Conservation (phyloP, 352 stramenopile species). For the Pythium rhizo-oryzae region DNA sequence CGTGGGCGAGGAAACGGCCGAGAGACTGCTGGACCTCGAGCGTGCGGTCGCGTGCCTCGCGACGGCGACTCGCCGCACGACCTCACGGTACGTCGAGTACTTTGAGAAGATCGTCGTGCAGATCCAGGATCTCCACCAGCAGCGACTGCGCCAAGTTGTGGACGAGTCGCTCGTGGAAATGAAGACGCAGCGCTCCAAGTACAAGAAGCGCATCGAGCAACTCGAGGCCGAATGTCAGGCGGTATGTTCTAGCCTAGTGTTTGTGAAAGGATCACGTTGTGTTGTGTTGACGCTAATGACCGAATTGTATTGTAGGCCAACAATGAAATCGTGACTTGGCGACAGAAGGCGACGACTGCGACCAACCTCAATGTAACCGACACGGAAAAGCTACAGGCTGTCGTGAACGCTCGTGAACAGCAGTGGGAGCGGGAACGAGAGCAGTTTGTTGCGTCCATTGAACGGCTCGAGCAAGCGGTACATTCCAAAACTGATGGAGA, state of each 20-base stretch:
- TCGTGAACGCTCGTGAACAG: conserved; percentile 26
- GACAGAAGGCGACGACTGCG: conserved; percentile 28
- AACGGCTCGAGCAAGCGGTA: background rate
- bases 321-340: conserved; percentile 36
- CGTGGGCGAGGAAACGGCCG: conserved; percentile 31
- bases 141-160: conserved; percentile 53
- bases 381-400: conserved; percentile 32
- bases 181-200: conserved; percentile 45
- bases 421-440: conserved; percentile 21
- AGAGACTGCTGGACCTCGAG: conserved; percentile 43
- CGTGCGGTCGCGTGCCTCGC: conserved; percentile 38
- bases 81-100: conserved; percentile 37
- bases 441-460: background rate
- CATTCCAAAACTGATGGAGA: background rate
- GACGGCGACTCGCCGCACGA: conserved; percentile 35
- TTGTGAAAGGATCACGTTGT: background rate
- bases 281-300: no score
- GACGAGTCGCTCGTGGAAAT: conserved; percentile 56
- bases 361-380: conserved; percentile 27
- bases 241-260: background rate
- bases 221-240: conserved; percentile 38
- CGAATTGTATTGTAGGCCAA: conserved; percentile 27
- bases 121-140: conserved; percentile 56
- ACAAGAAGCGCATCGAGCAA: conserved; percentile 47
- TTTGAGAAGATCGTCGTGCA: conserved; percentile 55